Conservation (phyloP, 176 grass and related monocot genomes). For the Carex myosuroides region DNA sequence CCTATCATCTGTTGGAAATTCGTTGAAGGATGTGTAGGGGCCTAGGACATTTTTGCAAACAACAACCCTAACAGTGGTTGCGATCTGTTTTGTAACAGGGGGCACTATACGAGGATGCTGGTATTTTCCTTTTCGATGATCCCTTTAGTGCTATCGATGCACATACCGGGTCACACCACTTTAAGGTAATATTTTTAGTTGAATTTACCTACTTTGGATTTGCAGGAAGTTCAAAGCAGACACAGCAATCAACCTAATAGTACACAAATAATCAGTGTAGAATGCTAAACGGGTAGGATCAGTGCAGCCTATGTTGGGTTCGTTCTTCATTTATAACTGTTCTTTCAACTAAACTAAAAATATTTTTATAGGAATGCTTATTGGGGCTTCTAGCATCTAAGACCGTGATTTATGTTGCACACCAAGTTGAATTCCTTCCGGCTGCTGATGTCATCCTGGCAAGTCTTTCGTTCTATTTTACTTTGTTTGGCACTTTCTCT, state of each 20-base stretch:
- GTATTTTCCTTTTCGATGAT: constrained; percentile 74
- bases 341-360: constrained; percentile 24
- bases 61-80: no score
- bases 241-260: not conserved
- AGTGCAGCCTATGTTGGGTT: constrained; percentile 30
- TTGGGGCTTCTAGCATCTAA: constrained; percentile 42
- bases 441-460: constrained; percentile 84
- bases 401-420: constrained; percentile 86
- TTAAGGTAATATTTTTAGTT: constrained; percentile 36
- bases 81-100: no score
- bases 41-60: no score
- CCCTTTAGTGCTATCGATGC: constrained; percentile 54
- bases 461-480: constrained; percentile 20
- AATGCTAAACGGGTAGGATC: constrained; percentile 3
- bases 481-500: not conserved
- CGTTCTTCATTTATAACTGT: constrained; percentile 20
- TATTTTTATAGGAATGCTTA: constrained; percentile 52
- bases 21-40: no score
- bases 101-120: constrained; percentile 60
- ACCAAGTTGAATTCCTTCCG: constrained; percentile 88
- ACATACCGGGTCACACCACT: constrained; percentile 50
- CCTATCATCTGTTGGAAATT: no score
- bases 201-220: not conserved
- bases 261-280: constrained; percentile 24
- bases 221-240: not conserved